phyloP scores from a whole-genome alignment of 2,329 filamentous ascomycete genomes.

The Fusarium oxysporum region DNA sequence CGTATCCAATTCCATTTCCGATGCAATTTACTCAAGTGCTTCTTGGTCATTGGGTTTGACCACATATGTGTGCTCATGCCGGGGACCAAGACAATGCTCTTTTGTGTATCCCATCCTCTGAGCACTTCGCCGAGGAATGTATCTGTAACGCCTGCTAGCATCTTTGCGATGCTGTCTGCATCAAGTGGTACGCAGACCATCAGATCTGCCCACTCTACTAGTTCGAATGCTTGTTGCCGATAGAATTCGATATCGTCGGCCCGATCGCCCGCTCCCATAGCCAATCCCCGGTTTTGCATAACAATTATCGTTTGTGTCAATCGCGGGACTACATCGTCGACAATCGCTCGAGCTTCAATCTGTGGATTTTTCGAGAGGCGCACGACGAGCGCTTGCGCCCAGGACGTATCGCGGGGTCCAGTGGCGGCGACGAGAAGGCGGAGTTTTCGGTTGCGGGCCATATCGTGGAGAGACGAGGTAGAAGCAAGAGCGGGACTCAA shows the following conservation, averaged over 20 bases:
- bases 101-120: slow-evolving; percentile 87
- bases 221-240: slow-evolving; percentile 66
- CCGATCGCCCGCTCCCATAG: slow-evolving; percentile 47
- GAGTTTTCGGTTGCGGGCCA: slow-evolving; percentile 59
- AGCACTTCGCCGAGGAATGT: slow-evolving; percentile 84
- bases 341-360: slow-evolving; percentile 70
- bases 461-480: slow-evolving; percentile 53
- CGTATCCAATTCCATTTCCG: slow-evolving; percentile 89
- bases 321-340: slow-evolving; percentile 73
- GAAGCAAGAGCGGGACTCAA: slow-evolving; percentile 49
- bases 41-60: slow-evolving; percentile 89
- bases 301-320: slow-evolving; percentile 72
- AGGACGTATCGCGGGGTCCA: slow-evolving; percentile 72
- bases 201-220: slow-evolving; percentile 90
- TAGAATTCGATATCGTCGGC: slow-evolving; percentile 65
- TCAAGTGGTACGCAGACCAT: slow-evolving; percentile 87
- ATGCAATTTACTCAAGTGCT: slow-evolving; percentile 85
- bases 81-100: slow-evolving; percentile 85
- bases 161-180: slow-evolving; percentile 85
- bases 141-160: slow-evolving; percentile 86
- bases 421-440: slow-evolving; percentile 74
- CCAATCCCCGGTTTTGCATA: slow-evolving; percentile 64
- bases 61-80: slow-evolving; percentile 92
- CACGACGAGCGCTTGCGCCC: slow-evolving; percentile 73
- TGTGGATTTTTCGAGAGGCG: slow-evolving; percentile 73